phyloP scores from a whole-genome alignment of 768 basidiomycete species.

The Xerocomus potaroensis region DNA sequence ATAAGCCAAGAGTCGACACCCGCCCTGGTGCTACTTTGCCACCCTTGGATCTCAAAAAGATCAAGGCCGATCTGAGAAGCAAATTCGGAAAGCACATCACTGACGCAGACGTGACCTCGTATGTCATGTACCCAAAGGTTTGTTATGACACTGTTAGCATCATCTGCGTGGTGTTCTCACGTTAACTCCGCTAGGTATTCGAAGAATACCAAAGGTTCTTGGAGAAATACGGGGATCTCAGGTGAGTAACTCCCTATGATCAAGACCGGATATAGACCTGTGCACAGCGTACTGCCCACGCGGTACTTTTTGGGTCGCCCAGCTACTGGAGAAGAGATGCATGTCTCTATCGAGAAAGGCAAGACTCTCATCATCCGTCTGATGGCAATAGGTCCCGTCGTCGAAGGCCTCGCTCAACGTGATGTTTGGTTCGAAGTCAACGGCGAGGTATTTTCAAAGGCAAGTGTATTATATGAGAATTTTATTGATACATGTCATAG shows the following conservation, averaged over 20 bases:
- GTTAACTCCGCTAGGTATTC: slow-evolving; percentile 61
- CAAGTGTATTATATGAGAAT: slow-evolving; percentile 8
- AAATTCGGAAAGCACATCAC: slow-evolving; percentile 96
- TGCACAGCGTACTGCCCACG: slow-evolving; percentile 83
- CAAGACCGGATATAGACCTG: slow-evolving; percentile 10
- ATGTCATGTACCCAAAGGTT: slow-evolving; percentile 98
- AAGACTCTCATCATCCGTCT: slow-evolving; percentile 96
- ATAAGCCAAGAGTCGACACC: slow-evolving; percentile 89
- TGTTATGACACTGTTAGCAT: slow-evolving; percentile 11
- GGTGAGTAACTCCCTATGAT: slow-evolving; percentile 43
- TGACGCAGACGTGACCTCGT: slow-evolving; percentile 88
- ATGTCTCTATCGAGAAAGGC: slow-evolving; percentile 92
- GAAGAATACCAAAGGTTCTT: slow-evolving; percentile 96
- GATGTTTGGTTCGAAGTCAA: slow-evolving; percentile 99
- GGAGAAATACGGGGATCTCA: slow-evolving; percentile 92
- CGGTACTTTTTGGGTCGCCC: slow-evolving; percentile 96
- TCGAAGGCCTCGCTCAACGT: slow-evolving; percentile 86
- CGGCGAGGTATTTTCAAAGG: slow-evolving; percentile 63
- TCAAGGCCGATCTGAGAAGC: slow-evolving; percentile 86
- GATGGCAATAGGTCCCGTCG: slow-evolving; percentile 92
- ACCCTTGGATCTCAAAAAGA: slow-evolving; percentile 93
- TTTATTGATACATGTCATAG: slow-evolving; percentile 36
- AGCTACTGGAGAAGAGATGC: slow-evolving; percentile 91
- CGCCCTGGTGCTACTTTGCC: slow-evolving; percentile 87
- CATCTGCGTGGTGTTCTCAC: slow-evolving; percentile 5